Evolutionary conservation across 176 grass and related monocot genomes (phyloP).

Genomic region (Hyparrhenia diplandra): DNA sequence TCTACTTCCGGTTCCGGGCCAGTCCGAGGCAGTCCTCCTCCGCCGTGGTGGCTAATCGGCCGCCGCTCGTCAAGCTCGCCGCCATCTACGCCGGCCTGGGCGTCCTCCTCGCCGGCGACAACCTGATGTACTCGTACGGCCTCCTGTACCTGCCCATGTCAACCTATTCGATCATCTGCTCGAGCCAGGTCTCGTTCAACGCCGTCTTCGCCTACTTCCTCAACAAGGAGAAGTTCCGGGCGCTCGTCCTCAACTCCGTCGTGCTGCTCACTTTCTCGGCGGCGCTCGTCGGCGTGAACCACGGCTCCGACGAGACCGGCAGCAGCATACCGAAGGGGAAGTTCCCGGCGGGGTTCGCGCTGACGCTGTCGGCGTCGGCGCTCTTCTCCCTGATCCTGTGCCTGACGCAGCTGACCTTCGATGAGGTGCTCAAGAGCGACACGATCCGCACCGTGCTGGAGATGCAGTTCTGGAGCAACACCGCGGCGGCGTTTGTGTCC

Average conservation of each 20-base stretch:
- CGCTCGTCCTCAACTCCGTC: slow-evolving; percentile 61
- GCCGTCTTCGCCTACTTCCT: slow-evolving; percentile 76
- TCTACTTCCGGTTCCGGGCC: slow-evolving; percentile 24
- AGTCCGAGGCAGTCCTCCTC: background rate
- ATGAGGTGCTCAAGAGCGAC: slow-evolving; percentile 47
- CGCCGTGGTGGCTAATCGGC: background rate
- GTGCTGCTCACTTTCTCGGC: slow-evolving; percentile 65
- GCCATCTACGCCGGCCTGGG: slow-evolving; percentile 47
- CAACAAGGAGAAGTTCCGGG: slow-evolving; percentile 53
- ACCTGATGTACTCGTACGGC: slow-evolving; percentile 70
- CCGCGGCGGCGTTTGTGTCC: slow-evolving; percentile 33
- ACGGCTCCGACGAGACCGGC: slow-evolving; percentile 15
- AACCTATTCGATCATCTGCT: slow-evolving; percentile 50
- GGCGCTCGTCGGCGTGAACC: slow-evolving; percentile 39
- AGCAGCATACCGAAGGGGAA: slow-evolving; percentile 32
- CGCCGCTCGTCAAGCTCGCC: slow-evolving; percentile 26
- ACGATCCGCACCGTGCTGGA: slow-evolving; percentile 39
- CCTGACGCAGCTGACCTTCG: slow-evolving; percentile 62
- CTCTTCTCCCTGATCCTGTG: slow-evolving; percentile 66
- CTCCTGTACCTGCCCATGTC: slow-evolving; percentile 66
- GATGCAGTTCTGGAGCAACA: slow-evolving; percentile 58
- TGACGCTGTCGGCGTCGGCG: slow-evolving; percentile 50
- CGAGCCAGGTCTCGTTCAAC: slow-evolving; percentile 61
- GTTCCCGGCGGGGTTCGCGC: slow-evolving; percentile 40
- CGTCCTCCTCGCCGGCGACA: slow-evolving; percentile 48